A percentile compares a stretch with the other conserved stretches of the same genome.
Conservation (phyloP, 495 filamentous ascomycete species). For the Usnea hakonensis region DNA sequence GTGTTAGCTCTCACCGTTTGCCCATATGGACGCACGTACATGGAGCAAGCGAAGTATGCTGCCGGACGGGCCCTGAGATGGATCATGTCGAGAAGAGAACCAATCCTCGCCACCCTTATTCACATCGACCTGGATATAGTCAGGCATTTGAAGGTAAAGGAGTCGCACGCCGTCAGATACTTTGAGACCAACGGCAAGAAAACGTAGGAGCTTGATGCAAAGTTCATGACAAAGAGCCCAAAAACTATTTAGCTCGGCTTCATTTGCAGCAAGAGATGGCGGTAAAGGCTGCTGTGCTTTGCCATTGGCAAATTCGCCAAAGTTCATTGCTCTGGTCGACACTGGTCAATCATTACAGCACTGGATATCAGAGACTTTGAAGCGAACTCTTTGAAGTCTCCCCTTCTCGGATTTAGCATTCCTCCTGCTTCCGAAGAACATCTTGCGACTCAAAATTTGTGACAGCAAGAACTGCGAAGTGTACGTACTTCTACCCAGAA, state of each 20-base stretch:
- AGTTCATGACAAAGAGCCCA: constrained; percentile 61
- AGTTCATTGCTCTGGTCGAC: constrained; percentile 72
- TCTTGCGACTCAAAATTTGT: too few relatives aligned
- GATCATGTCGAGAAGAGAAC: constrained; percentile 68
- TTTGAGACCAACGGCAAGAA: constrained; percentile 69
- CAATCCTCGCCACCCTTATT: constrained; percentile 48
- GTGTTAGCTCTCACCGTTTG: constrained; percentile 17
- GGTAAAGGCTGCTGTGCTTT: constrained; percentile 80
- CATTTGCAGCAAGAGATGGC: constrained; percentile 48
- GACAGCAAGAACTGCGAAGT: too few relatives aligned
- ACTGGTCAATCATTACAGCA: background rate
- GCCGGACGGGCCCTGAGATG: constrained; percentile 51
- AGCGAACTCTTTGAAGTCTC: constrained; percentile 84
- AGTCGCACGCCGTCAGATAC: constrained; percentile 30
- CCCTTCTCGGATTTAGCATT: too few relatives aligned
- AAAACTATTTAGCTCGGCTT: constrained; percentile 58
- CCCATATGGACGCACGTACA: constrained; percentile 17
- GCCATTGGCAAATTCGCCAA: constrained; percentile 64
- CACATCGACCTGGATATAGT: constrained; percentile 33
- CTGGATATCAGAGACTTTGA: background rate
- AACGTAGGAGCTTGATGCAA: constrained; percentile 59
- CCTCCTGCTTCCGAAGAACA: too few relatives aligned
- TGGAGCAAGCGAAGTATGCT: constrained; percentile 77
- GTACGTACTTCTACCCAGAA: constrained; percentile 46
- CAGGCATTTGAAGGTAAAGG: background rate